Percentiles rank a stretch among this genome's conserved stretches.
Conservation (phyloP, 768 basidiomycete genomes). For the Leccinellum albellum region DNA sequence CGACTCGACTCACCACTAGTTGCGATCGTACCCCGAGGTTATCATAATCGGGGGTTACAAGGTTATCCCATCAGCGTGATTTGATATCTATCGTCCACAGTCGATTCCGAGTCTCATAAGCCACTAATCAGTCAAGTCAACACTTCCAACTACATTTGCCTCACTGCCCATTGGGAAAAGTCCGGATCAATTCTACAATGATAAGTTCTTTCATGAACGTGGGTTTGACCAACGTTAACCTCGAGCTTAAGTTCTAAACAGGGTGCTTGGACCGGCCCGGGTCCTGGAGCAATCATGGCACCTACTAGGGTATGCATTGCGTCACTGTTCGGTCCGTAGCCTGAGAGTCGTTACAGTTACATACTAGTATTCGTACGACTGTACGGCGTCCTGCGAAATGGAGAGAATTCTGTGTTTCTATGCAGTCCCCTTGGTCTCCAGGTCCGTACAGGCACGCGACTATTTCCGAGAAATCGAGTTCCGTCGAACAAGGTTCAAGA, state of each 20-base stretch:
- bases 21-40: neutral
- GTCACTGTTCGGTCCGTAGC: neutral
- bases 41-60: neutral
- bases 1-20: neutral
- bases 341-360: too few species aligned
- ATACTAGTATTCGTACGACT: too few species aligned
- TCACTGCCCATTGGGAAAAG: neutral
- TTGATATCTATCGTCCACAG: neutral
- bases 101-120: neutral
- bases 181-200: neutral
- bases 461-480: too few species aligned
- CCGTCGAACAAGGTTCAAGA: too few species aligned
- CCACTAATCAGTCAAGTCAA: neutral
- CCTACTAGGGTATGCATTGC: neutral
- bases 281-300: neutral
- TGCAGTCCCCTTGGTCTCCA: too few species aligned
- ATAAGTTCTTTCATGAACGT: neutral
- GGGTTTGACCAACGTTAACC: neutral
- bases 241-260: neutral
- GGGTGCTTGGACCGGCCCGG: neutral
- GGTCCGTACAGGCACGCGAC: too few species aligned
- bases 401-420: too few species aligned
- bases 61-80: neutral
- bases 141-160: too few species aligned
- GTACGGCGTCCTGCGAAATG: too few species aligned